Conservation (phyloP, 78 protist species). For the Dictyostelium purpureum region DNA sequence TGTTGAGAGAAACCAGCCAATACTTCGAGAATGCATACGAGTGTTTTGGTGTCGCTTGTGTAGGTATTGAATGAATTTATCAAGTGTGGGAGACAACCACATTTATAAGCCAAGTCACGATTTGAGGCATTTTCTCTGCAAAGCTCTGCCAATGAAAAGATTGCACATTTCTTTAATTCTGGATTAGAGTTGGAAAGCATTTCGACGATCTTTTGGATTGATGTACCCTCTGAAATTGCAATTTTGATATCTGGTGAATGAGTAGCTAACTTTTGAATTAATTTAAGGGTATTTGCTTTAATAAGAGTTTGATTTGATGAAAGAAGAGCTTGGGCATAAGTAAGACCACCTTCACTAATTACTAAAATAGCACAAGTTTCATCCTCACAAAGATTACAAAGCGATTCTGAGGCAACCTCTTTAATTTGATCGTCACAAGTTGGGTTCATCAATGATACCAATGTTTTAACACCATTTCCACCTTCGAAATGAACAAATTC, state of each 20-base stretch:
- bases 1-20: constrained; percentile 39
- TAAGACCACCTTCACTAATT: constrained; percentile 52
- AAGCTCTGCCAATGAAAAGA: constrained; percentile 59
- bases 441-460: constrained; percentile 54
- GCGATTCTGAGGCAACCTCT: constrained; percentile 45
- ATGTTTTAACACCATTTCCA: constrained; percentile 57
- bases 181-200: constrained; percentile 54
- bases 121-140: constrained; percentile 53
- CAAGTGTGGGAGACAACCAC: constrained; percentile 36
- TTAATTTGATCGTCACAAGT: constrained; percentile 27
- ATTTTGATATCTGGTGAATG: constrained; percentile 73
- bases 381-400: constrained; percentile 62
- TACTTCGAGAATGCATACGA: constrained; percentile 55
- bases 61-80: constrained; percentile 21
- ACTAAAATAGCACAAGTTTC: constrained; percentile 57
- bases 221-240: constrained; percentile 61
- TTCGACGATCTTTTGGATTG: constrained; percentile 68
- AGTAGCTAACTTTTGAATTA: constrained; percentile 28
- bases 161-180: constrained; percentile 69
- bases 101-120: constrained; percentile 59
- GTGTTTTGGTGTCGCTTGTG: constrained; percentile 20
- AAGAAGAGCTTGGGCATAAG: constrained; percentile 37
- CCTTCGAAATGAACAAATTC: constrained; percentile 52
- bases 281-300: constrained; percentile 48
- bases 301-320: constrained; percentile 33